A percentile compares a stretch with the other conserved stretches of the same genome.
These are phyloP conservation scores for Barnettozyma populi DNA, from an alignment of 805 yeast genomes.

Conservation along the genomic window DNA sequence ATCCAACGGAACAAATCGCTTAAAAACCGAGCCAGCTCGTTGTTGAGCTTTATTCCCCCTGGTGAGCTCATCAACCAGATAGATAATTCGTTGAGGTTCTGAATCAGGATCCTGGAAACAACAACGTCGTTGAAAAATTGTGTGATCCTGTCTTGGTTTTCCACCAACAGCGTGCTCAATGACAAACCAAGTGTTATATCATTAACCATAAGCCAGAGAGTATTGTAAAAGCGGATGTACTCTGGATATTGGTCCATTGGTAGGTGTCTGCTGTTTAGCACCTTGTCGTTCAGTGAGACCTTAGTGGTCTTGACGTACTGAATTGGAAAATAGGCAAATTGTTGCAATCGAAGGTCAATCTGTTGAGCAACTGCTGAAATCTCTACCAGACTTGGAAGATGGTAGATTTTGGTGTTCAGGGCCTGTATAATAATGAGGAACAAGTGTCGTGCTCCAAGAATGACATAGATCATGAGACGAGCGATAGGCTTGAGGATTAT, in stretches of 20 bases:
- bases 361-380: conserved; percentile 69
- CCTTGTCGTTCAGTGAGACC: conserved; percentile 17
- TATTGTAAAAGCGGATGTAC: conserved; percentile 77
- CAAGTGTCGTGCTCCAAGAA: conserved; percentile 13
- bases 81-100: conserved; percentile 44
- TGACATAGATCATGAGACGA: conserved; percentile 5
- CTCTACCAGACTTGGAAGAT: conserved; percentile 29
- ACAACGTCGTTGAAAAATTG: conserved; percentile 25
- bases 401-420: conserved; percentile 26
- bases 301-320: conserved; percentile 57
- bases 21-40: conserved; percentile 76
- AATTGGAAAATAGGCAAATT: conserved; percentile 70
- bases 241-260: conserved; percentile 49
- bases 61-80: conserved; percentile 84
- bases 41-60: conserved; percentile 88
- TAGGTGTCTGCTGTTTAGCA: conserved; percentile 24
- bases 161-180: conserved; percentile 43
- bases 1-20: conserved; percentile 89
- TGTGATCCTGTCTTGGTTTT: conserved; percentile 27
- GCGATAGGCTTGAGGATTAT: conserved; percentile 14
- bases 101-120: conserved; percentile 38
- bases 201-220: conserved; percentile 80
- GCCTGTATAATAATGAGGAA: conserved; percentile 13
- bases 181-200: conserved; percentile 74
- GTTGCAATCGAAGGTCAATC: conserved; percentile 70